phyloP scores from a whole-genome alignment of 441 rosid species.

The Brassica balearica region DNA sequence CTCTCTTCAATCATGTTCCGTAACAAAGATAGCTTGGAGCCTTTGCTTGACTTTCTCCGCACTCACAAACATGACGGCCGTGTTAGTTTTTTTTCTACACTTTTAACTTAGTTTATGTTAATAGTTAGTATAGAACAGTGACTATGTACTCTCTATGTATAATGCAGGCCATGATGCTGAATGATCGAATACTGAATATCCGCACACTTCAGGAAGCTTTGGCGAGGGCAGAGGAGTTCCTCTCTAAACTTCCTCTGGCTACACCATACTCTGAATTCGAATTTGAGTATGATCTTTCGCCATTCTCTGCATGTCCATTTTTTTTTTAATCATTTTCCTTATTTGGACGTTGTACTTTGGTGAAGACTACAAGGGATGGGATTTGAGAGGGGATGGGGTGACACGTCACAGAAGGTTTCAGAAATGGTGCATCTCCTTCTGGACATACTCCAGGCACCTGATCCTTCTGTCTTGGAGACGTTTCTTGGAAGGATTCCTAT shows the following conservation, averaged over 20 bases:
- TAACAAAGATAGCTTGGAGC: slow-evolving; percentile 68
- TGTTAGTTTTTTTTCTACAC: slow-evolving; percentile 47
- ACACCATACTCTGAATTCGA: slow-evolving; percentile 64
- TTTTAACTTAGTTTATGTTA: background rate
- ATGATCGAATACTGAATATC: slow-evolving; percentile 57
- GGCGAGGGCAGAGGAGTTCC: slow-evolving; percentile 62
- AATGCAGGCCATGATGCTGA: slow-evolving; percentile 64
- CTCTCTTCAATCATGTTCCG: slow-evolving; percentile 71
- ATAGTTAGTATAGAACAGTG: background rate
- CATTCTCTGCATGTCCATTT: slow-evolving; percentile 2
- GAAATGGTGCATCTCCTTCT: slow-evolving; percentile 65
- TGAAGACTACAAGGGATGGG: slow-evolving; percentile 65
- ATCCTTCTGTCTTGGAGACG: slow-evolving; percentile 64
- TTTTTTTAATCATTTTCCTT: no score
- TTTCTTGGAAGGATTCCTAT: slow-evolving; percentile 69
- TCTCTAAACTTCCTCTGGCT: slow-evolving; percentile 54
- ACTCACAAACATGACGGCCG: slow-evolving; percentile 67
- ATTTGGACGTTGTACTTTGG: background rate
- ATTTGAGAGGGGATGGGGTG: slow-evolving; percentile 69
- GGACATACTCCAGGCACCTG: slow-evolving; percentile 73
- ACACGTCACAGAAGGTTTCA: slow-evolving; percentile 51
- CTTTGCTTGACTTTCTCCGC: slow-evolving; percentile 66
- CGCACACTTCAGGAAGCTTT: slow-evolving; percentile 58
- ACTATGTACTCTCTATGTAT: slow-evolving; percentile 1
- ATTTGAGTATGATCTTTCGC: slow-evolving; percentile 46